A percentile compares a stretch with the other conserved stretches of the same genome.
phyloP scores from a whole-genome alignment of 2,329 filamentous ascomycete genomes.

The Sclerotinia minor region DNA sequence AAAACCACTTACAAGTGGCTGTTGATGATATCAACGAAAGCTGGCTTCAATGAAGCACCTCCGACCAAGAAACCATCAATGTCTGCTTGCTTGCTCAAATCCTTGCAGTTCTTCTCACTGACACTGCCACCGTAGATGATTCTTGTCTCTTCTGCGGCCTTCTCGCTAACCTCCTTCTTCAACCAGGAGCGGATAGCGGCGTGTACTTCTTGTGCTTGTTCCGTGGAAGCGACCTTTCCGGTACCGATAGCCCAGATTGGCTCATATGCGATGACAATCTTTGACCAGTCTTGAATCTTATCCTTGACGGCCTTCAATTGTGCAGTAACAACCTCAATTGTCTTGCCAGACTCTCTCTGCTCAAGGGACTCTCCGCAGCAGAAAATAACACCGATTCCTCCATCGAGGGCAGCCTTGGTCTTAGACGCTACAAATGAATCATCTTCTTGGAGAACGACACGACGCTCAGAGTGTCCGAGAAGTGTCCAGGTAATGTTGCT shows the following conservation, averaged over 20 bases:
- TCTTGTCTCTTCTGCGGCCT: conserved; percentile 80
- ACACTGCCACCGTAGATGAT: conserved; percentile 97
- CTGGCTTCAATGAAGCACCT: conserved; percentile 94
- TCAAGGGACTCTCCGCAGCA: conserved; percentile 96
- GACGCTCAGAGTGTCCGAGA: conserved; percentile 92
- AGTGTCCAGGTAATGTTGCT: conserved; percentile 86
- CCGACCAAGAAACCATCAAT: conserved; percentile 98
- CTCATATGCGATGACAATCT: conserved; percentile 97
- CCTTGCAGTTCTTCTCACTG: conserved; percentile 96
- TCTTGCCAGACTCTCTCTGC: conserved; percentile 83
- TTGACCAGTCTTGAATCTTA: conserved; percentile 82
- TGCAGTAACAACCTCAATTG: conserved; percentile 78
- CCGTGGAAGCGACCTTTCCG: conserved; percentile 84
- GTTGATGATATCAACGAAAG: conserved; percentile 75
- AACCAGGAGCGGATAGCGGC: conserved; percentile 90
- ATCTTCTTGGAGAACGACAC: conserved; percentile 82
- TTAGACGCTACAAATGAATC: conserved; percentile 87
- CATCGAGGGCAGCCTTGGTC: conserved; percentile 88
- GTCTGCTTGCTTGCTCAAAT: conserved; percentile 87
- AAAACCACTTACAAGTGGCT: conserved; percentile 45
- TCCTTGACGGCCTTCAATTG: conserved; percentile 84
- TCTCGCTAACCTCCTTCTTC: conserved; percentile 70
- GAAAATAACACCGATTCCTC: conserved; percentile 87
- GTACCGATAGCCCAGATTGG: conserved; percentile 97
- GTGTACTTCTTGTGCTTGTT: conserved; percentile 93